Evolutionary conservation across 129 eudicot species (phyloP).

Genomic region (Chrysanthemum makinoi): DNA sequence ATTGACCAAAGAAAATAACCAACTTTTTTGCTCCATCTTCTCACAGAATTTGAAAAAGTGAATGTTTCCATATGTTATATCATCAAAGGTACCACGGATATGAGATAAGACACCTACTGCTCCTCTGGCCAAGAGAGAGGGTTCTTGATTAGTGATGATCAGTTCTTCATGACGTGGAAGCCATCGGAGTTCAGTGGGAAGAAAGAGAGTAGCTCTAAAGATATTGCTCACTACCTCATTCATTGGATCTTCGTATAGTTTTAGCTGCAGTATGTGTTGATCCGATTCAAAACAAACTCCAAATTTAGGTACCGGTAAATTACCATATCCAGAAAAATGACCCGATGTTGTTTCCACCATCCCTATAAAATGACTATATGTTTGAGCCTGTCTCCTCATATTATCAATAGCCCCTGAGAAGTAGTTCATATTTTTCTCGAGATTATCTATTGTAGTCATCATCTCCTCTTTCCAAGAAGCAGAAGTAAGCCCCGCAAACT

Average conservation of each 20-base stretch:
- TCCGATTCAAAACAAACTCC: slow-evolving; percentile 7
- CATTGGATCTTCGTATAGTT: background rate
- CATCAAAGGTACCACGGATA: too few relatives aligned
- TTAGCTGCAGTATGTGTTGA: background rate
- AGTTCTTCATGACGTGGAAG: too few relatives aligned
- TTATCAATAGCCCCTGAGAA: background rate
- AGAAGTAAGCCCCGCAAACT: background rate
- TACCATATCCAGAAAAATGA: background rate
- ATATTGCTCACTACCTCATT: background rate
- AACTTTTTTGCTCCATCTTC: too few relatives aligned
- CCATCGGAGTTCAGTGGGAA: background rate
- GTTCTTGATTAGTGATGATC: too few relatives aligned
- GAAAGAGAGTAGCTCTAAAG: background rate
- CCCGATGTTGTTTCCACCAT: too few relatives aligned
- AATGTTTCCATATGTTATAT: too few relatives aligned
- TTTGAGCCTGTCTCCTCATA: background rate
- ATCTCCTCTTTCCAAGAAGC: too few relatives aligned
- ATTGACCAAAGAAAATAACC: too few relatives aligned
- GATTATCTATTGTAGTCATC: background rate
- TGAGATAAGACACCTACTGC: too few relatives aligned
- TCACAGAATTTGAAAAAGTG: too few relatives aligned
- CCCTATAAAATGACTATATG: too few relatives aligned
- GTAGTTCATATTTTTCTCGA: background rate
- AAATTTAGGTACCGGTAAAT: background rate
- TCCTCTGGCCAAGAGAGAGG: too few relatives aligned